phyloP scores from a whole-genome alignment of 306 rosid species.

The Rubus idaeus region DNA sequence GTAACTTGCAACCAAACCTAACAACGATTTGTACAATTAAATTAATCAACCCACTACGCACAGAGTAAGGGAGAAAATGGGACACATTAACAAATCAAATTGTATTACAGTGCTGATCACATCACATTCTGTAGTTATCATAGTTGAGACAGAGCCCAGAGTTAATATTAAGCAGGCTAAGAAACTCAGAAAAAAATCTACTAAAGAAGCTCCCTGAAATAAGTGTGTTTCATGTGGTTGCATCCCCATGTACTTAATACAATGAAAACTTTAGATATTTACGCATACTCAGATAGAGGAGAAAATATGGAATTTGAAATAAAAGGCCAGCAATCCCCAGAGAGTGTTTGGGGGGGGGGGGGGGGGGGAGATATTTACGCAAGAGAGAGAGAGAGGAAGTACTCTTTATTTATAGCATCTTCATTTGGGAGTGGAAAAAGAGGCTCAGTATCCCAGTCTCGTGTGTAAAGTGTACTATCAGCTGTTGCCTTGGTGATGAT shows the following conservation, averaged over 20 bases:
- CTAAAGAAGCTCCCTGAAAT: not conserved
- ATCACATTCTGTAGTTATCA: not conserved
- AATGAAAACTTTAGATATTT: not conserved
- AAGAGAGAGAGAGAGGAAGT: slow-evolving; percentile 27
- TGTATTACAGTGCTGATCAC: not conserved
- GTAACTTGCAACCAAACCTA: slow-evolving; percentile 3
- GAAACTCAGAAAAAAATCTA: not conserved
- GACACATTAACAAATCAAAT: slow-evolving; percentile 1
- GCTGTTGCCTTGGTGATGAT: slow-evolving; percentile 90
- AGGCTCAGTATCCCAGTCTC: slow-evolving; percentile 94
- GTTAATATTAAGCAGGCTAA: not conserved
- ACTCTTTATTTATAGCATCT: slow-evolving; percentile 59
- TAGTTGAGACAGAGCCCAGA: not conserved
- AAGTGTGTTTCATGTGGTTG: not conserved
- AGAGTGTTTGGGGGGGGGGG: no score
- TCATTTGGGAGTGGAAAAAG: slow-evolving; percentile 73
- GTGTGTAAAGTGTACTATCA: slow-evolving; percentile 78
- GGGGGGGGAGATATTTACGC: no score
- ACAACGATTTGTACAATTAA: not conserved
- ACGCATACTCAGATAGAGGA: not conserved
- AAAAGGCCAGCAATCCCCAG: not conserved
- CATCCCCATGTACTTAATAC: not conserved
- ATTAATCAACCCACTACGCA: not conserved
- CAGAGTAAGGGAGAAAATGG: not conserved
- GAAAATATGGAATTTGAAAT: not conserved